Conservation (phyloP, 2,329 filamentous ascomycete genomes). For the Penicillium sp. region DNA sequence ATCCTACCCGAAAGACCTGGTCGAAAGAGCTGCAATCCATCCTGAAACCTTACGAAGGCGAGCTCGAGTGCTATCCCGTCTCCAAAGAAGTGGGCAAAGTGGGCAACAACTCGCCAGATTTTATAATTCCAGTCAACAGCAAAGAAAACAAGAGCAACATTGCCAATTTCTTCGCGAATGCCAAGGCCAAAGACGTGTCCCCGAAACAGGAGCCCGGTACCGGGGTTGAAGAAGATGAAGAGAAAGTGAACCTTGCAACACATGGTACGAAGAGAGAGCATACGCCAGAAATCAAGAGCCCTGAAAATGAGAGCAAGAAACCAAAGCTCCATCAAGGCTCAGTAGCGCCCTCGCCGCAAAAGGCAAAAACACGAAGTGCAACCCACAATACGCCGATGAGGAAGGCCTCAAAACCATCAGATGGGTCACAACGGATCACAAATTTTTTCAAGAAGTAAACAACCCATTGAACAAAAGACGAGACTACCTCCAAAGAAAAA, state of each 20-base stretch:
- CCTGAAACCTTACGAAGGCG: constrained; percentile 75
- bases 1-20: constrained; percentile 73
- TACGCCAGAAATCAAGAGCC: constrained; percentile 29
- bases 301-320: constrained; percentile 28
- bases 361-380: constrained; percentile 58
- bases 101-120: constrained; percentile 82
- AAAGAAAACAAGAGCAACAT: constrained; percentile 91
- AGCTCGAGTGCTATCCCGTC: constrained; percentile 83
- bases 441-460: constrained; percentile 50
- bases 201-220: constrained; percentile 34
- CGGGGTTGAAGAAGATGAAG: constrained; percentile 31
- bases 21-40: constrained; percentile 73
- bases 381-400: constrained; percentile 57
- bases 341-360: constrained; percentile 38
- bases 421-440: constrained; percentile 56
- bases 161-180: constrained; percentile 82
- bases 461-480: not conserved
- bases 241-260: constrained; percentile 54
- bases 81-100: constrained; percentile 90
- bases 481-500: no score
- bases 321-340: constrained; percentile 23
- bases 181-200: constrained; percentile 35
- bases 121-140: constrained; percentile 80
- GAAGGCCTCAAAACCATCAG: constrained; percentile 45
- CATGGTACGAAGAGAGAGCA: constrained; percentile 54